Percentiles rank a stretch among this genome's conserved stretches.
Evolutionary conservation across 345 rosid species (phyloP).

Genomic region (Schrenkiella parvula): DNA sequence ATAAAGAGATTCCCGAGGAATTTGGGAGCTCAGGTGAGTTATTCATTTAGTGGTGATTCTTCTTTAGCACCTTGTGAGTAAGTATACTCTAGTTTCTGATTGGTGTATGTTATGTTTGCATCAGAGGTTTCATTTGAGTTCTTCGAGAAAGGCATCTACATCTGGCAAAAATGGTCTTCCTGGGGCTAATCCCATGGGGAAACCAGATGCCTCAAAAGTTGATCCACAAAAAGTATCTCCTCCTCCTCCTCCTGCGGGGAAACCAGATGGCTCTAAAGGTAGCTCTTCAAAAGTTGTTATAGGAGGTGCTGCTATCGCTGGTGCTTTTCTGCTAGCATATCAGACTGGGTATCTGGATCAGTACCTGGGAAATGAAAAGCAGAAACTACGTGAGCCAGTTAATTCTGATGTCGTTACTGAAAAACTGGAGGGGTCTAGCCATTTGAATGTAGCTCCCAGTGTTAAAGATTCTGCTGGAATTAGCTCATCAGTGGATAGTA

Average conservation of each 20-base stretch:
- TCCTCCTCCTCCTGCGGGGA: constrained; percentile 28
- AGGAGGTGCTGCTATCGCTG: constrained; percentile 48
- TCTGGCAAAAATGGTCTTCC: constrained; percentile 40
- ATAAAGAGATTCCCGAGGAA: constrained; percentile 43
- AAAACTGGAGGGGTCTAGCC: constrained; percentile 34
- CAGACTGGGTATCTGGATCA: constrained; percentile 58
- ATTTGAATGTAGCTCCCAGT: constrained; percentile 9
- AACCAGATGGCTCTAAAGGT: constrained; percentile 46
- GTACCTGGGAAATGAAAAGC: constrained; percentile 36
- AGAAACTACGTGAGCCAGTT: constrained; percentile 24
- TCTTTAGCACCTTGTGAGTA: neutral
- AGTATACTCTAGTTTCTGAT: neutral
- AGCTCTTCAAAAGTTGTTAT: constrained; percentile 37
- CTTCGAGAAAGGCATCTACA: constrained; percentile 49
- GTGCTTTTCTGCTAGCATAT: constrained; percentile 52
- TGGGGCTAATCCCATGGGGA: constrained; percentile 38
- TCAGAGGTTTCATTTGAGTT: constrained; percentile 39
- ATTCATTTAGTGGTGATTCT: neutral
- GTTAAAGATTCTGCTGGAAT: constrained; percentile 35
- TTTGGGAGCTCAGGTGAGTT: constrained; percentile 46
- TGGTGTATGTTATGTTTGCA: constrained; percentile 23
- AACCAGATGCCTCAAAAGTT: constrained; percentile 17
- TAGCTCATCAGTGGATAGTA: constrained; percentile 25
- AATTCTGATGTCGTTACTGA: constrained; percentile 22
- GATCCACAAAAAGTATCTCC: no score